Evolutionary conservation across 1,284 basidiomycete species (phyloP), one percentile per base, ranked within the genome.

Genomic region (Thelephora terrestris): DNA sequence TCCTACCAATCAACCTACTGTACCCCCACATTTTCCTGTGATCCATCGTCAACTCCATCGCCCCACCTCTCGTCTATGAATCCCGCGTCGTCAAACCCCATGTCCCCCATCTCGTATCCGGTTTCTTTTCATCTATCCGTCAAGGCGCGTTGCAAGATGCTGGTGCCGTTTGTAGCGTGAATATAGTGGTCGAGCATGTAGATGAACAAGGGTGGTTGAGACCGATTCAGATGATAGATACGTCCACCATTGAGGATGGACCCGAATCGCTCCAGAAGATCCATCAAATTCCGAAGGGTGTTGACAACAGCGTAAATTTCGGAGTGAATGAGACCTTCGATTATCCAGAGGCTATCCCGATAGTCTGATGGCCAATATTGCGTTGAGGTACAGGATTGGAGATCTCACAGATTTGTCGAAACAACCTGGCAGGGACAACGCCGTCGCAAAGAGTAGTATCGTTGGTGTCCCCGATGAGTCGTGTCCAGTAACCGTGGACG

Each of bases 161-260:
- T 67, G 1, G 70, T 74, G 60, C 87, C 84, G 34, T 77, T 74
- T 3, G 78, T 78, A 5, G 65, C 66, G 12, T 70, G 63, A 34
- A 86, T 69, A 53, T n/a, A n/a, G n/a, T n/a, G n/a, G n/a, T n/a
- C n/a, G n/a, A n/a, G n/a, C n/a, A n/a, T n/a, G n/a, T n/a, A 81
- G 42, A 85, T 78, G 64, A 92, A 92, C 32, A 94, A 61, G 3
- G 92, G 91, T 7, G 92, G 91, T 63, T 96, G 92, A 23, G 90
- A 93, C 46, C 92, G 79, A 60, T 94, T 78, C 53, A 95, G 66
- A 66, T 95, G 87, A 56, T 90, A 89, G 45, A 82, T 82, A 4
- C 88, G 74, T 14, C 91, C 91, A 10, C 93, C 93, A 59, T 96
- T 96, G 2, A 91, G 92, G 54, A 96, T 83, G 67, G 95, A 96